Conservation (phyloP, 768 basidiomycete species). For the Lepiota brunneoincarnata region DNA sequence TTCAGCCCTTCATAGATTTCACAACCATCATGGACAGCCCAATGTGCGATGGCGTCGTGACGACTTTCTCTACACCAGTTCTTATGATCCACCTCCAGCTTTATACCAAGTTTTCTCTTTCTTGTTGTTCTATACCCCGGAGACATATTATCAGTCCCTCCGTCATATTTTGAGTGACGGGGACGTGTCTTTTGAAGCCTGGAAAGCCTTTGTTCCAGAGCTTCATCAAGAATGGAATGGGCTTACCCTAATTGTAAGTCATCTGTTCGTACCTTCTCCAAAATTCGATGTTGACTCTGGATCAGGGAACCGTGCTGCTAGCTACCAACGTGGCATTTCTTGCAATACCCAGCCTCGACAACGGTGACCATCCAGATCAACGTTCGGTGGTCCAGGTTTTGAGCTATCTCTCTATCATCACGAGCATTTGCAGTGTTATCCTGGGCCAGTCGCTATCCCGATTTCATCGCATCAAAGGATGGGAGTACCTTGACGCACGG, state of each 20-base stretch:
- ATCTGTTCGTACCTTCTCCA: neutral
- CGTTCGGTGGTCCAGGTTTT: slow-evolving; percentile 44
- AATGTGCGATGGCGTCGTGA: slow-evolving; percentile 41
- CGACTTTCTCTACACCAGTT: slow-evolving; percentile 34
- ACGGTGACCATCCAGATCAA: slow-evolving; percentile 13
- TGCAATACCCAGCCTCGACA: slow-evolving; percentile 44
- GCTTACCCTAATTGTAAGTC: slow-evolving; percentile 49
- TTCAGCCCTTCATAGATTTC: slow-evolving; percentile 35
- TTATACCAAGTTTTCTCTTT: slow-evolving; percentile 37
- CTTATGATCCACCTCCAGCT: slow-evolving; percentile 16
- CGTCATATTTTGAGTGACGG: slow-evolving; percentile 42
- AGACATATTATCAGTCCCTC: slow-evolving; percentile 29
- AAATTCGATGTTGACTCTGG: no score
- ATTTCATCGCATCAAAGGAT: slow-evolving; percentile 37
- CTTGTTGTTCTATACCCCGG: slow-evolving; percentile 50
- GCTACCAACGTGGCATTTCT: slow-evolving; percentile 60
- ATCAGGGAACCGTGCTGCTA: slow-evolving; percentile 55
- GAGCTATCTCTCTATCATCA: slow-evolving; percentile 47
- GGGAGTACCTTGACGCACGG: slow-evolving; percentile 33
- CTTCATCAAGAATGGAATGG: slow-evolving; percentile 50
- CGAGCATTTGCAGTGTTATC: slow-evolving; percentile 47
- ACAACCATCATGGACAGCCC: slow-evolving; percentile 45
- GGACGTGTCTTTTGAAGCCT: slow-evolving; percentile 47
- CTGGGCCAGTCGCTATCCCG: slow-evolving; percentile 44
- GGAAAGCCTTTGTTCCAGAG: slow-evolving; percentile 42